These are phyloP conservation scores for Phallus indusiatus DNA, from an alignment of 768 basidiomycete genomes.

Conservation along the genomic window DNA sequence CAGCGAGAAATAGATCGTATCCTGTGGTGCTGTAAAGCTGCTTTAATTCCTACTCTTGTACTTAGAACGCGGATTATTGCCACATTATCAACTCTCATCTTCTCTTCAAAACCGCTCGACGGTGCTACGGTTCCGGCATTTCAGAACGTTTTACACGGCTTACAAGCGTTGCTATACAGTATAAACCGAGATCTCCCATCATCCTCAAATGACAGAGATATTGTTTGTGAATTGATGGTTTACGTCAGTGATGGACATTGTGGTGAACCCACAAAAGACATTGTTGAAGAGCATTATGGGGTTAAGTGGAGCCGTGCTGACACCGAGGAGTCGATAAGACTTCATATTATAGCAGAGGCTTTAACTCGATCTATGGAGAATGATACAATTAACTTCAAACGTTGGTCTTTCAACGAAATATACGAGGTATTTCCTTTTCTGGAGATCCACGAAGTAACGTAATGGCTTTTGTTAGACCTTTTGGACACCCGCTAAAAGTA, in stretches of 20 bases:
- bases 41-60: conserved; percentile 29
- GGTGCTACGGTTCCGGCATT: conserved; percentile 37
- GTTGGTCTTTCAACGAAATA: conserved; percentile 40
- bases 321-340: conserved; percentile 32
- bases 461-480: conserved; percentile 28
- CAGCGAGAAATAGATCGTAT: conserved; percentile 47
- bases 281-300: conserved; percentile 45
- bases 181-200: conserved; percentile 22
- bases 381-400: conserved; percentile 32
- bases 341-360: conserved; percentile 36
- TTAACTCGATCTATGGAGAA: conserved; percentile 39
- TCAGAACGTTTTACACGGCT: conserved; percentile 40
- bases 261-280: conserved; percentile 36
- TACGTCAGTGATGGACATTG: conserved; percentile 38
- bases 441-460: background rate
- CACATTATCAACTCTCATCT: conserved; percentile 36
- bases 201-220: conserved; percentile 24
- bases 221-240: conserved; percentile 34
- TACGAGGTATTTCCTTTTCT: conserved; percentile 33
- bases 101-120: conserved; percentile 31
- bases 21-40: conserved; percentile 65
- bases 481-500: conserved; percentile 31
- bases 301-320: conserved; percentile 20
- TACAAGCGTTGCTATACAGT: conserved; percentile 39
- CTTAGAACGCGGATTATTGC: conserved; percentile 43